Conservation (phyloP, 2,329 filamentous ascomycete species). For the Passalora sequoiae region DNA sequence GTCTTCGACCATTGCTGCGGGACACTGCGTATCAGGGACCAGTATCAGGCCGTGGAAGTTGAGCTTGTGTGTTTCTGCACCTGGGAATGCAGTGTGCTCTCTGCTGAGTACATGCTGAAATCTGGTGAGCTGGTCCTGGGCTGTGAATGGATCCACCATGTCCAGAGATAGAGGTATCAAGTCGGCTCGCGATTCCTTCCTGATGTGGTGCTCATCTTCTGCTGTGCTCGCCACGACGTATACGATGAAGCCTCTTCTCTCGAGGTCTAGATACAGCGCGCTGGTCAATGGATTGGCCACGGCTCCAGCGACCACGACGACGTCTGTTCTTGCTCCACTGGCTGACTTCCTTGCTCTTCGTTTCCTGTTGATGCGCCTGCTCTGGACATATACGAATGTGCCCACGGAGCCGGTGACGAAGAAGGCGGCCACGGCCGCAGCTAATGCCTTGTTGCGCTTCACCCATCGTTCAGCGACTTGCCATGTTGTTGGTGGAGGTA, state of each 20-base stretch:
- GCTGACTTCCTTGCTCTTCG: slow-evolving; percentile 71
- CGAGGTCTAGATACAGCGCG: slow-evolving; percentile 78
- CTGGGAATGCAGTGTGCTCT: slow-evolving; percentile 70
- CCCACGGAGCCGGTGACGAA: slow-evolving; percentile 55
- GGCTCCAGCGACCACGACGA: slow-evolving; percentile 83
- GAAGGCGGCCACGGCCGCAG: slow-evolving; percentile 65
- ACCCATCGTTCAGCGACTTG: slow-evolving; percentile 67
- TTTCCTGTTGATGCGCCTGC: slow-evolving; percentile 54
- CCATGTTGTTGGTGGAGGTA: slow-evolving; percentile 40
- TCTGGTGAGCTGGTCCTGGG: slow-evolving; percentile 62
- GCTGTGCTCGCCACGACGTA: slow-evolving; percentile 81
- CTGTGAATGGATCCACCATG: slow-evolving; percentile 67
- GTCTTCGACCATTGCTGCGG: slow-evolving; percentile 73
- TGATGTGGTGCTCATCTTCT: slow-evolving; percentile 77
- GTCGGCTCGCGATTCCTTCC: slow-evolving; percentile 71
- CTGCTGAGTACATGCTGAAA: slow-evolving; percentile 68
- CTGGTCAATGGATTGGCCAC: slow-evolving; percentile 77
- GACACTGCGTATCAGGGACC: slow-evolving; percentile 61
- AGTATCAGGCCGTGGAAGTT: slow-evolving; percentile 74
- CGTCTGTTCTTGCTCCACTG: slow-evolving; percentile 82
- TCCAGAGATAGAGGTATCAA: slow-evolving; percentile 79
- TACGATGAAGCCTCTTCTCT: slow-evolving; percentile 86
- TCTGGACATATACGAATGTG: slow-evolving; percentile 52
- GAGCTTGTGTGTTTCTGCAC: slow-evolving; percentile 69
- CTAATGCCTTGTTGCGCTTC: slow-evolving; percentile 64